Percentiles rank a stretch among this genome's conserved stretches.
Evolutionary conservation across 768 basidiomycete genomes (phyloP).

Genomic region (Boletus edulis): DNA sequence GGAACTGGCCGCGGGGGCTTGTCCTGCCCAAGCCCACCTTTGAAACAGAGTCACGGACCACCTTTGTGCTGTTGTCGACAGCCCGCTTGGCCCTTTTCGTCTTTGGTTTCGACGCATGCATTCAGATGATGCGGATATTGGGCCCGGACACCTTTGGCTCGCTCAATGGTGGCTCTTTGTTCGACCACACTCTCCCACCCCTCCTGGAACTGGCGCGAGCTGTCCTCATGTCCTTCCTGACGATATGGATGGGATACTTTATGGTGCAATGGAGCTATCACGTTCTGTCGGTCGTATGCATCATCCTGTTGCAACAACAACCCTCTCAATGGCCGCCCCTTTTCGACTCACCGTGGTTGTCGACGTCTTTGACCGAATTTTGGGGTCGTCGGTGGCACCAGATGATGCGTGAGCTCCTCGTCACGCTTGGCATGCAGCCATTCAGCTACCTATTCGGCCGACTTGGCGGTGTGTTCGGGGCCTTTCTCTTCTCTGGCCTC

Average conservation of each 20-base stretch:
- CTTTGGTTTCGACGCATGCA: slow-evolving; percentile 11
- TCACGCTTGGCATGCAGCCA: slow-evolving; percentile 48
- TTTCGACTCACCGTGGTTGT: slow-evolving; percentile 54
- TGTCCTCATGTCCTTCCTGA: slow-evolving; percentile 39
- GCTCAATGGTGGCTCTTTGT: slow-evolving; percentile 34
- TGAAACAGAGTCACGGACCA: slow-evolving; percentile 6
- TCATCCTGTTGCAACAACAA: slow-evolving; percentile 45
- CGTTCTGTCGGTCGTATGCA: slow-evolving; percentile 39
- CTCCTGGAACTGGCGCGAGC: slow-evolving; percentile 38
- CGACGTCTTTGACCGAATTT: slow-evolving; percentile 57
- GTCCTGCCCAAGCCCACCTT: slow-evolving; percentile 8
- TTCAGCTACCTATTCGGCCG: slow-evolving; percentile 45
- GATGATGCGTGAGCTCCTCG: slow-evolving; percentile 55
- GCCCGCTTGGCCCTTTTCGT: background rate
- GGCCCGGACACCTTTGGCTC: slow-evolving; percentile 39
- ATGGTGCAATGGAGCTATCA: slow-evolving; percentile 44
- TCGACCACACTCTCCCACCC: slow-evolving; percentile 32
- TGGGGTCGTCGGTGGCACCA: slow-evolving; percentile 72
- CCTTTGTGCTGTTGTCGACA: slow-evolving; percentile 12
- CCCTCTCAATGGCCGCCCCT: slow-evolving; percentile 61
- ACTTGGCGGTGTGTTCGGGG: slow-evolving; percentile 49
- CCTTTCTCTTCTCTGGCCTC: slow-evolving; percentile 56
- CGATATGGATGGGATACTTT: slow-evolving; percentile 37
- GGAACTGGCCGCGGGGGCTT: slow-evolving; percentile 24
- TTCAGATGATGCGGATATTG: slow-evolving; percentile 23